Percentiles rank a stretch among this genome's conserved stretches.
Conservation (phyloP, 129 eudicot genomes). For the Saussurea involucrata region DNA sequence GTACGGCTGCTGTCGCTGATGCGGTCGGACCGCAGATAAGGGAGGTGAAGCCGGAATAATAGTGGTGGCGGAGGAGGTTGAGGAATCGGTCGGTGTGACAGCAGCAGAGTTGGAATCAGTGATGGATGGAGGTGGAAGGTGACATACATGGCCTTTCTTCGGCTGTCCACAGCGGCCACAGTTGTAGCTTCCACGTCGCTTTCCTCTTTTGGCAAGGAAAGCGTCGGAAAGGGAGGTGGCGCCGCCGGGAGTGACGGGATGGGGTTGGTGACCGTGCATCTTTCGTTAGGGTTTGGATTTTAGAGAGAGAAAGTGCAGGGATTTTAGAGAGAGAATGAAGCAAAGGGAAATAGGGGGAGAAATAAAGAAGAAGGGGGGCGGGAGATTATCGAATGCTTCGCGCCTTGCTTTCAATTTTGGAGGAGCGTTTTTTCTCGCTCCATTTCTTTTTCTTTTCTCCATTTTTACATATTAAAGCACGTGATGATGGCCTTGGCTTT, state of each 20-base stretch:
- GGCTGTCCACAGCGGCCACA: slow-evolving; percentile 96
- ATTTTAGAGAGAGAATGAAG: not conserved
- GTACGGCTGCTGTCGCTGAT: slow-evolving; percentile 28
- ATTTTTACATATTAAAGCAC: not conserved
- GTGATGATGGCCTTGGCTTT: not conserved
- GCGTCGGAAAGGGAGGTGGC: slow-evolving; percentile 47
- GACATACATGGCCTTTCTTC: slow-evolving; percentile 73
- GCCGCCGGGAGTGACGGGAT: slow-evolving; percentile 49
- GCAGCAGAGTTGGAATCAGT: slow-evolving; percentile 14
- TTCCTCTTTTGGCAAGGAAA: slow-evolving; percentile 46
- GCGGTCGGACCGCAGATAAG: slow-evolving; percentile 24
- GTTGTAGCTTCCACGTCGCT: slow-evolving; percentile 82
- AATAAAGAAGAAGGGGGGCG: slow-evolving; percentile 38
- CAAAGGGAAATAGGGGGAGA: slow-evolving; percentile 12
- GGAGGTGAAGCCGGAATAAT: slow-evolving; percentile 25
- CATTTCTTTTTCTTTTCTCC: too few relatives aligned
- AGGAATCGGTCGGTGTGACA: slow-evolving; percentile 18
- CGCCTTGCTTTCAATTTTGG: slow-evolving; percentile 49
- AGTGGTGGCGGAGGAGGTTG: slow-evolving; percentile 28
- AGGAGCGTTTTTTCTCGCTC: slow-evolving; percentile 33
- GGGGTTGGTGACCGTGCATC: slow-evolving; percentile 64
- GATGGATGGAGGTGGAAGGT: slow-evolving; percentile 24
- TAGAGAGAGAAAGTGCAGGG: slow-evolving; percentile 3
- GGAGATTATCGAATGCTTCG: slow-evolving; percentile 42
- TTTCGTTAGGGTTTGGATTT: slow-evolving; percentile 16